These are phyloP conservation scores for Exophiala sideris DNA, from an alignment of 2,329 filamentous ascomycete genomes.

Conservation along the genomic window DNA sequence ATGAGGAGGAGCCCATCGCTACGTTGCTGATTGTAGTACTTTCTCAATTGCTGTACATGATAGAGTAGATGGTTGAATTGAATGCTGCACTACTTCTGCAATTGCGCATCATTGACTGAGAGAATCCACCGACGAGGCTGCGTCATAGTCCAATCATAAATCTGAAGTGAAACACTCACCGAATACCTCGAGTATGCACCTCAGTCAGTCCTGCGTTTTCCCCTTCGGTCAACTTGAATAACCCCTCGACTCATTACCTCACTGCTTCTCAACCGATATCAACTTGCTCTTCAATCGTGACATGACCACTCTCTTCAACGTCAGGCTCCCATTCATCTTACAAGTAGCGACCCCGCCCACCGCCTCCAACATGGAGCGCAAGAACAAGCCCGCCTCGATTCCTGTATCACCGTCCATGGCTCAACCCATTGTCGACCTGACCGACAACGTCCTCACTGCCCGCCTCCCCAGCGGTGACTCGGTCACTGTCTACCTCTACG, in stretches of 20 bases:
- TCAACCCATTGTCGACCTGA: slow-evolving; percentile 73
- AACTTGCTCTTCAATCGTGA: background rate
- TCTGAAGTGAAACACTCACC: too few relatives aligned
- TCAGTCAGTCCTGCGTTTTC: background rate
- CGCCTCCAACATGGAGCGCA: slow-evolving; percentile 61
- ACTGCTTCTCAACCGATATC: background rate
- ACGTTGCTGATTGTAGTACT: background rate
- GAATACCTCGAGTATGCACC: too few relatives aligned
- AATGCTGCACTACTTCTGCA: too few relatives aligned
- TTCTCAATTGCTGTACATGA: background rate
- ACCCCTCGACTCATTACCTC: background rate
- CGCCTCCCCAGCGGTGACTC: slow-evolving; percentile 81
- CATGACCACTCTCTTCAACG: background rate
- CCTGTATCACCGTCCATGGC: slow-evolving; percentile 70
- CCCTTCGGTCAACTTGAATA: background rate
- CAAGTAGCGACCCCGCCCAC: background rate
- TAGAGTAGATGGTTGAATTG: background rate
- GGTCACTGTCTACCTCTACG: slow-evolving; percentile 80
- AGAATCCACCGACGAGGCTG: too few relatives aligned
- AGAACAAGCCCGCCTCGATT: slow-evolving; percentile 76
- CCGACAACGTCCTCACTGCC: slow-evolving; percentile 72
- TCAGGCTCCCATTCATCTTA: too few relatives aligned
- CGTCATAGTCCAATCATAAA: too few relatives aligned
- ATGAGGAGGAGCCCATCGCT: slow-evolving; percentile 25
- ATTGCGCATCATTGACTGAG: too few relatives aligned